Evolutionary conservation across 257 asterid species (phyloP), one percentile per base, ranked within the genome.

Genomic region (Handroanthus guayacan): DNA sequence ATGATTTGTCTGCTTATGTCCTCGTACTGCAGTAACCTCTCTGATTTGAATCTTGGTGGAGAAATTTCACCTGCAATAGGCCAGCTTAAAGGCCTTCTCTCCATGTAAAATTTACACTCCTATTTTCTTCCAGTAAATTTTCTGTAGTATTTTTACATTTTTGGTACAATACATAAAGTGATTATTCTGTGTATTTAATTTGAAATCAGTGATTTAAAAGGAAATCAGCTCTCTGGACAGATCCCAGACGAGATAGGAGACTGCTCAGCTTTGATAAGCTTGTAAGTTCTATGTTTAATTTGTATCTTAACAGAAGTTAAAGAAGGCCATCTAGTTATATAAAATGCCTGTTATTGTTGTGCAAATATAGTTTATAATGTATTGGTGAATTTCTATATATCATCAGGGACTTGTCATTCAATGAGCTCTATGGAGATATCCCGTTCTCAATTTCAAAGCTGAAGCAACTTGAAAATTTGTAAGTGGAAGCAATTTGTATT

Each of bases 211-310:
- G 98, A 91, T 64, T 75, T 90, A 25, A 82, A 84, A 81, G 92
- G 81, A 41, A 94, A 91, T 80, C 78, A 76, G 71, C 89, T 94
- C 5, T 90, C 96, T 2, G 97, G 98, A 54, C 97, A 94, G 75
- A 91, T 94, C 70, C 98, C 98, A 7, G 98, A 94, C 80, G 97
- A 94, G 84, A 90, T 94, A 71, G 97, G 97, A 41, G 98, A 94
- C 51, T 94, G 97, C 83, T 86, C 90, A 5, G 82, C 89, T 71
- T 76, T 94, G 81, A 76, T 4, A 66, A 87, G 83, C 75, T 85
- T 94, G 97, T 94, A 82, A 78, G 66, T 63, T 73, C 67, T 0
- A 9, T 17, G 43, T 72, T 78, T 65, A 8, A 6, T 48, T 68
- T 38, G 55, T 6, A 6, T 5, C 34, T 18, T 16, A 17, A 44